A percentile compares a stretch with the other conserved stretches of the same genome.
Conservation (phyloP, 495 filamentous ascomycete species). For the Penicillium roqueforti region DNA sequence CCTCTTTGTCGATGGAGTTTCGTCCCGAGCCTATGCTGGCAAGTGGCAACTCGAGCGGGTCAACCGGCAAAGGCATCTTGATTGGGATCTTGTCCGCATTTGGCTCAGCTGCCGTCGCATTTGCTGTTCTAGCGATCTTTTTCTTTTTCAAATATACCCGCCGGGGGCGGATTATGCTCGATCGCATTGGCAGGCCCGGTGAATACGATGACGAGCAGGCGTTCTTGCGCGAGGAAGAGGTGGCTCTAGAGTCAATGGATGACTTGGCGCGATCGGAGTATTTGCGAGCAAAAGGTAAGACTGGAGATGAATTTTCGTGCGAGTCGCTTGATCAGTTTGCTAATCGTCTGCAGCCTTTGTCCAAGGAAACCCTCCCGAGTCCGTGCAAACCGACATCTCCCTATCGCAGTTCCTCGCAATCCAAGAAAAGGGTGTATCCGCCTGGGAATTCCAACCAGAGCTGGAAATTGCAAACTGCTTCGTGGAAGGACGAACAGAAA, state of each 20-base stretch:
- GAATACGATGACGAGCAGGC: conserved; percentile 98
- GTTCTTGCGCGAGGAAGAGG: conserved; percentile 86
- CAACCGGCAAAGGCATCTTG: conserved; percentile 75
- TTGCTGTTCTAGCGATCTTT: conserved; percentile 73
- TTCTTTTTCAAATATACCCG: conserved; percentile 93
- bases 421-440: conserved; percentile 97
- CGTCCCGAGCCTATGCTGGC: conserved; percentile 23
- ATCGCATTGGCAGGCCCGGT: conserved; percentile 87
- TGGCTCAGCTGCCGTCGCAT: conserved; percentile 81
- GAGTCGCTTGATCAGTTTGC: conserved; percentile 14
- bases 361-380: conserved; percentile 92
- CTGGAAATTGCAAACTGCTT: conserved; percentile 99
- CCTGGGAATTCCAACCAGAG: conserved; percentile 98
- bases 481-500: conserved; percentile 91
- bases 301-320: background rate
- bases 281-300: conserved; percentile 86
- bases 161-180: conserved; percentile 85
- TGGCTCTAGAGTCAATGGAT: conserved; percentile 93
- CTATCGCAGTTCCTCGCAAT: conserved; percentile 96
- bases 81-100: conserved; percentile 97
- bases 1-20: conserved; percentile 27
- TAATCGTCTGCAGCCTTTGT: conserved; percentile 66
- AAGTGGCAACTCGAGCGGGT: conserved; percentile 44
- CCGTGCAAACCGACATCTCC: conserved; percentile 92
- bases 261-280: conserved; percentile 88